Conservation (phyloP, 164 flowering plant genomes). For the Umbilicus rupestris region DNA sequence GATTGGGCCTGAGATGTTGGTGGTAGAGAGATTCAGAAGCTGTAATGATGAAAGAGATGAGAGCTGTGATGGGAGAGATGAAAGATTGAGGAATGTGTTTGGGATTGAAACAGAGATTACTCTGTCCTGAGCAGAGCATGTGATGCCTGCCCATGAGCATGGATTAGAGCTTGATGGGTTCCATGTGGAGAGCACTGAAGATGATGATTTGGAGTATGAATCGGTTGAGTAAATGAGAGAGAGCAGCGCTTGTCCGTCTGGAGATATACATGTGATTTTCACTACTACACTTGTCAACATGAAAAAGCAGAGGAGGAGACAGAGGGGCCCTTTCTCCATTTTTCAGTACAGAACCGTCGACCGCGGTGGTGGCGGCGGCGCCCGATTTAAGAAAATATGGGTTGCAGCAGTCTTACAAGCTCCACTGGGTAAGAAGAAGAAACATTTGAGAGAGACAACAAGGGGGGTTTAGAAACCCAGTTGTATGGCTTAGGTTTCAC, state of each 20-base stretch:
- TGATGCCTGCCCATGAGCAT: conserved; percentile 88
- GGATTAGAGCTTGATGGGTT: conserved; percentile 64
- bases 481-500: neutral
- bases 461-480: neutral
- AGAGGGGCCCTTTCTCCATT: neutral
- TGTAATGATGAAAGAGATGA: conserved; percentile 79
- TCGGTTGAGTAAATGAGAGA: conserved; percentile 49
- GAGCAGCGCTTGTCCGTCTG: conserved; percentile 83
- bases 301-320: neutral
- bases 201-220: conserved; percentile 24
- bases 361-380: neutral
- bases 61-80: conserved; percentile 53
- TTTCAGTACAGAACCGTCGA: neutral
- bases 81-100: conserved; percentile 72
- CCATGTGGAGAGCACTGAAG: conserved; percentile 68
- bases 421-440: no score
- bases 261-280: conserved; percentile 34
- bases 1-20: conserved; percentile 80
- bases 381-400: no score
- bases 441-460: neutral
- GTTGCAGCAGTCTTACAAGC: no score
- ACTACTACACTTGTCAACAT: neutral
- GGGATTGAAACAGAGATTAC: conserved; percentile 83
- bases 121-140: conserved; percentile 70
- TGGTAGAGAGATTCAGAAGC: conserved; percentile 85